phyloP scores from a whole-genome alignment of 352 stramenopile genomes.

The Pythium dissimile region DNA sequence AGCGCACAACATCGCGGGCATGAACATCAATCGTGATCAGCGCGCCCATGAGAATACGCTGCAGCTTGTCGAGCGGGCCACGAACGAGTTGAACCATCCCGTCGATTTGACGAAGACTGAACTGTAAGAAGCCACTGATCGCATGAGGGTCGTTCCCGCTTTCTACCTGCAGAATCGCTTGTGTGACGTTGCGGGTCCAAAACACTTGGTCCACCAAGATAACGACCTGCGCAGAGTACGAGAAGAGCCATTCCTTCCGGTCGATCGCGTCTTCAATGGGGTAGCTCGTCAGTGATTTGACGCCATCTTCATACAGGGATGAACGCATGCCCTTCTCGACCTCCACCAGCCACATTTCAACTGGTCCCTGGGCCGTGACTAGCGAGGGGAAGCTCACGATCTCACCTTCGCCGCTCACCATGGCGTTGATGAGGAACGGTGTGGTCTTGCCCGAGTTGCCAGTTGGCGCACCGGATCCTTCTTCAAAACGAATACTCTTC shows the following conservation, averaged over 20 bases:
- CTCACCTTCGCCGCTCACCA: conserved; percentile 87
- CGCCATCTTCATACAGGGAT: conserved; percentile 84
- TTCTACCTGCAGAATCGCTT: conserved; percentile 77
- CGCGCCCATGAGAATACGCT: conserved; percentile 88
- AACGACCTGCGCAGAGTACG: conserved; percentile 79
- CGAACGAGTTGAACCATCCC: conserved; percentile 91
- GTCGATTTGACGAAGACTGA: conserved; percentile 90
- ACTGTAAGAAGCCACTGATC: conserved; percentile 84
- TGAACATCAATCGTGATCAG: conserved; percentile 92
- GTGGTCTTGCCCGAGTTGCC: conserved; percentile 34
- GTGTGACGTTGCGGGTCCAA: conserved; percentile 88
- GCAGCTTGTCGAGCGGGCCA: conserved; percentile 77
- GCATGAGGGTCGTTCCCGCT: conserved; percentile 55
- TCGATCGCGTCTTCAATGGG: conserved; percentile 87
- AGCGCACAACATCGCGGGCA: conserved; percentile 85
- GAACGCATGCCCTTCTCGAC: conserved; percentile 88
- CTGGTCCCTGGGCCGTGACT: conserved; percentile 78
- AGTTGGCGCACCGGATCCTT: conserved; percentile 24
- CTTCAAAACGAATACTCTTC: conserved; percentile 88
- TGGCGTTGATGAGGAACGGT: conserved; percentile 57
- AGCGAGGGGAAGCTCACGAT: conserved; percentile 70
- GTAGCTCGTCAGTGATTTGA: conserved; percentile 83
- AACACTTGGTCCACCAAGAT: conserved; percentile 92
- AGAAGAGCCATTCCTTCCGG: conserved; percentile 87
- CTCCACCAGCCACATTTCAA: conserved; percentile 85